Conservation (phyloP, 169 alveolate species). For the Plasmodium chabaudi region DNA sequence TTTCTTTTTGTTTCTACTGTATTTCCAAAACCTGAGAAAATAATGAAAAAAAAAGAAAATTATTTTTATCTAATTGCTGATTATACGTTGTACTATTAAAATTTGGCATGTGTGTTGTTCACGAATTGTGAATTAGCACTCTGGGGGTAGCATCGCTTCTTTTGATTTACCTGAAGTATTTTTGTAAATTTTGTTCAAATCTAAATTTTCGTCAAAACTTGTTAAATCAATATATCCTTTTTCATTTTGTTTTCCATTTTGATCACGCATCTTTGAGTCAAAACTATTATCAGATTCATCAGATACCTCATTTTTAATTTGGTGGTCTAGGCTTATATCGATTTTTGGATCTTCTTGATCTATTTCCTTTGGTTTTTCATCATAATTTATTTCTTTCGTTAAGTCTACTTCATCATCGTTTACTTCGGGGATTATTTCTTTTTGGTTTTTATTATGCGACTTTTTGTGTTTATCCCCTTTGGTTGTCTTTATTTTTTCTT, state of each 20-base stretch:
- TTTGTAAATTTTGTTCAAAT: conserved; percentile 34
- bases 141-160: too few species aligned
- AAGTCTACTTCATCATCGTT: background rate
- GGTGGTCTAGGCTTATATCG: background rate
- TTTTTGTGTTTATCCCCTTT: background rate
- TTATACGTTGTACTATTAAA: too few species aligned
- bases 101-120: too few species aligned
- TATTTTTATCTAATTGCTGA: background rate
- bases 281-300: background rate
- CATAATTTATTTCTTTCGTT: background rate
- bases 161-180: conserved; percentile 29
- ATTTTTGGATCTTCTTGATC: background rate
- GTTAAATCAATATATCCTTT: conserved; percentile 13
- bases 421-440: background rate
- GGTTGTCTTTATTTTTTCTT: background rate
- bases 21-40: conserved; percentile 19
- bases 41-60: background rate
- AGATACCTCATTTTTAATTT: background rate
- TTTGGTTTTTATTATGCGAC: background rate
- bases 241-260: background rate
- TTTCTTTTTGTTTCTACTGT: conserved; percentile 11
- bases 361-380: background rate
- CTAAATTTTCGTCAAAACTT: conserved; percentile 55
- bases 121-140: too few species aligned
- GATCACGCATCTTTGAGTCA: background rate